A percentile compares a stretch with the other conserved stretches of the same genome.
phyloP scores from a whole-genome alignment of 2,329 filamentous ascomycete genomes.

The Alternaria sp. region DNA sequence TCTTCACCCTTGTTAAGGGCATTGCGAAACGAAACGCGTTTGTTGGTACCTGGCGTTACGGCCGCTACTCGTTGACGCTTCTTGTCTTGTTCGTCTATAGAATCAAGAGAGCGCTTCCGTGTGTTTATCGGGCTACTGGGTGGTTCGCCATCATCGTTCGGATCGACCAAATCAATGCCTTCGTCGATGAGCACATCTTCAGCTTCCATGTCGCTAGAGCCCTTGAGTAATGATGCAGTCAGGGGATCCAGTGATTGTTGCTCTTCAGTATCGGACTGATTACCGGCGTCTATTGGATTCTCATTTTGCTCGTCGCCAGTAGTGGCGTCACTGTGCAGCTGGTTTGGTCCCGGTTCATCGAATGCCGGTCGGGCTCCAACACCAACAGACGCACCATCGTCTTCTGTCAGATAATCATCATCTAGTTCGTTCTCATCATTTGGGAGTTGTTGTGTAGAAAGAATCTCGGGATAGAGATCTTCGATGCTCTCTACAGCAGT shows the following conservation, averaged over 20 bases:
- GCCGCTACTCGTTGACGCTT: constrained; percentile 27
- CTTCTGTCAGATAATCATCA: neutral
- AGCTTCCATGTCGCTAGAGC: constrained; percentile 6
- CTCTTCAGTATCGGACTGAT: constrained; percentile 30
- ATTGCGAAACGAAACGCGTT: constrained; percentile 23
- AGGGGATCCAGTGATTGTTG: constrained; percentile 41
- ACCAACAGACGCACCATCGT: neutral
- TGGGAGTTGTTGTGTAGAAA: constrained; percentile 47
- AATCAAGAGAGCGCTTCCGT: constrained; percentile 32
- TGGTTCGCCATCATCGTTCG: constrained; percentile 21
- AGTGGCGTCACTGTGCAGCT: constrained; percentile 10
- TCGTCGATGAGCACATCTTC: constrained; percentile 28
- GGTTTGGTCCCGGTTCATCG: neutral
- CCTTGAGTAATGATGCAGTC: constrained; percentile 35
- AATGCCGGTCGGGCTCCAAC: neutral
- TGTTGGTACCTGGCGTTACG: constrained; percentile 13
- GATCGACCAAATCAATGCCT: constrained; percentile 29
- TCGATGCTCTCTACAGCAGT: constrained; percentile 85
- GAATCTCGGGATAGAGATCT: constrained; percentile 79
- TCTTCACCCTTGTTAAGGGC: neutral
- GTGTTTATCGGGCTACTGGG: constrained; percentile 8
- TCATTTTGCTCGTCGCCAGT: constrained; percentile 29
- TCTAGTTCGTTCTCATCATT: constrained; percentile 13
- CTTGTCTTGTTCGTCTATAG: constrained; percentile 12
- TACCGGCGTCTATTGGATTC: constrained; percentile 34